Percentiles rank a stretch among this genome's conserved stretches.
Conservation (phyloP, 2,329 filamentous ascomycete genomes). For the Neoascochyta sp. region DNA sequence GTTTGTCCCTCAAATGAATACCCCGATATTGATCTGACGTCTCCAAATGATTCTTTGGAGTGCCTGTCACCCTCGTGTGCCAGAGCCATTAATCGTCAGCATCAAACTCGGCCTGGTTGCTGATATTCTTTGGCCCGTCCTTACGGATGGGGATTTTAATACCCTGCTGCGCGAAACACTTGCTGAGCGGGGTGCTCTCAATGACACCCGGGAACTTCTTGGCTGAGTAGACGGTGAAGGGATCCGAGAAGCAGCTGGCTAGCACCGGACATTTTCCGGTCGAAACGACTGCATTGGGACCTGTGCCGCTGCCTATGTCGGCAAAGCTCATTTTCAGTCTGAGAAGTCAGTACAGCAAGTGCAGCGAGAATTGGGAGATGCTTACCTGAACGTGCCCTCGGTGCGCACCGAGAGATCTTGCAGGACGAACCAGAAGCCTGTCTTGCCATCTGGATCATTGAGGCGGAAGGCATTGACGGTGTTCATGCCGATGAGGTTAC, state of each 20-base stretch:
- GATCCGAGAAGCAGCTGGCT: slow-evolving; percentile 79
- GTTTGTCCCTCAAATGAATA: no score
- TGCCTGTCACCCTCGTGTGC: no score
- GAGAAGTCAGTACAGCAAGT: slow-evolving; percentile 5
- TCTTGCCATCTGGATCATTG: slow-evolving; percentile 71
- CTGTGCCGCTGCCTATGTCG: slow-evolving; percentile 64
- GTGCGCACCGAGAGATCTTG: slow-evolving; percentile 93
- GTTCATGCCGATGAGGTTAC: slow-evolving; percentile 90
- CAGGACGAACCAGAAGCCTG: slow-evolving; percentile 94
- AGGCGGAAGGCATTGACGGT: slow-evolving; percentile 84
- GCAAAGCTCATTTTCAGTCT: slow-evolving; percentile 74
- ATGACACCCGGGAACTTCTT: slow-evolving; percentile 99
- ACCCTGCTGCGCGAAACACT: slow-evolving; percentile 86
- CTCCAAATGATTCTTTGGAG: no score
- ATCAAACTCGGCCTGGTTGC: slow-evolving; percentile 46
- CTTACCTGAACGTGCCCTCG: slow-evolving; percentile 83
- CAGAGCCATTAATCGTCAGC: slow-evolving; percentile 32
- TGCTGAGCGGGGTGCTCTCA: slow-evolving; percentile 86
- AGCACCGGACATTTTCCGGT: slow-evolving; percentile 75
- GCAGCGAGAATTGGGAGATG: slow-evolving; percentile 1
- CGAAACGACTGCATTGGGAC: slow-evolving; percentile 60
- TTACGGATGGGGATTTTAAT: slow-evolving; percentile 97
- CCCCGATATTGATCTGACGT: no score
- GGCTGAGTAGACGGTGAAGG: slow-evolving; percentile 90
- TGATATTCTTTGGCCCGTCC: slow-evolving; percentile 59